Percentiles rank a stretch among this genome's conserved stretches.
phyloP scores from a whole-genome alignment of 2,329 filamentous ascomycete species.

The Coniella lustricola region DNA sequence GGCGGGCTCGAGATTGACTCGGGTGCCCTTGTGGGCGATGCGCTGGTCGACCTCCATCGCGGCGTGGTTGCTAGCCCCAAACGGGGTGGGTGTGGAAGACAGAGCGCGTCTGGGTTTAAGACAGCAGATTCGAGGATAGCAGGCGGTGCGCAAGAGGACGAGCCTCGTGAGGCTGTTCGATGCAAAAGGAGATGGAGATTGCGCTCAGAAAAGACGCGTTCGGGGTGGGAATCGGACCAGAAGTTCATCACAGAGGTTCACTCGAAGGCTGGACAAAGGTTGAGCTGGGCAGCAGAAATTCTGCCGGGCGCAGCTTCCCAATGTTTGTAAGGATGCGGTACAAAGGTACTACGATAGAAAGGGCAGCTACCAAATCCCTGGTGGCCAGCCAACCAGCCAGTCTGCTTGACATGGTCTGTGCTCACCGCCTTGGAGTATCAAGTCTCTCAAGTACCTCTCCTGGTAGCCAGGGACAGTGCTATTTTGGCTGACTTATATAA shows the following conservation, averaged over 20 bases:
- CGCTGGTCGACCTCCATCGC: constrained; percentile 60
- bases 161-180: background rate
- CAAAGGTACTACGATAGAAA: background rate
- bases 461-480: too few species aligned
- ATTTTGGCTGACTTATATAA: too few species aligned
- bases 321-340: background rate
- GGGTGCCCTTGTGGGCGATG: constrained; percentile 78
- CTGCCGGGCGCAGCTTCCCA: constrained; percentile 9
- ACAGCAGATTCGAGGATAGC: background rate
- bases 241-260: background rate
- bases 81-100: constrained; percentile 2
- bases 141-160: background rate
- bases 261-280: background rate
- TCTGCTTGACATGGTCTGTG: background rate
- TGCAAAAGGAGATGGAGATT: constrained; percentile 5
- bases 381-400: background rate
- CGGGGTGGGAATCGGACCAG: background rate
- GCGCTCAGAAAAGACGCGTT: constrained; percentile 6
- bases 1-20: constrained; percentile 71
- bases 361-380: background rate
- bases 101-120: background rate
- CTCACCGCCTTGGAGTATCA: too few species aligned
- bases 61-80: constrained; percentile 26
- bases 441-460: background rate
- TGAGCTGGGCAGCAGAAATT: constrained; percentile 21